Evolutionary conservation across 495 filamentous ascomycete genomes (phyloP).

Genomic region (Neurospora sp.): DNA sequence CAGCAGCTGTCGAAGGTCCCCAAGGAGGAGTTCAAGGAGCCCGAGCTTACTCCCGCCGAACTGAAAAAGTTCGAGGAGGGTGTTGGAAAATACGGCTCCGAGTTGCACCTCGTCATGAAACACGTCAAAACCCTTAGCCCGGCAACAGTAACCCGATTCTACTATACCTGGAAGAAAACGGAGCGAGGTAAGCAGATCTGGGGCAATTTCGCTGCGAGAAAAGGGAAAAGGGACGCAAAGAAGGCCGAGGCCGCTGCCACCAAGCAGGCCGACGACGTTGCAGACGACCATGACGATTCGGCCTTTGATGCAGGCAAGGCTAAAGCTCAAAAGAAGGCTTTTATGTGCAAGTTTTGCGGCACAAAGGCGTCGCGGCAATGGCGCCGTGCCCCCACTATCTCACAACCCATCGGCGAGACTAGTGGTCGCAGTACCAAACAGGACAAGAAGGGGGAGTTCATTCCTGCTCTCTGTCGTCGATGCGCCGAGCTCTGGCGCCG

Average conservation of each 20-base stretch:
- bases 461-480: slow-evolving; percentile 77
- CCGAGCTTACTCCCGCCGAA: slow-evolving; percentile 67
- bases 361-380: slow-evolving; percentile 77
- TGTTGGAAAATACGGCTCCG: slow-evolving; percentile 83
- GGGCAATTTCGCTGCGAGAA: slow-evolving; percentile 77
- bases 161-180: slow-evolving; percentile 98
- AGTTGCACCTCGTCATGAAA: slow-evolving; percentile 71
- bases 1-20: slow-evolving; percentile 55
- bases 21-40: slow-evolving; percentile 74
- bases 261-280: slow-evolving; percentile 82
- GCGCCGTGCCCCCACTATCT: slow-evolving; percentile 78
- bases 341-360: slow-evolving; percentile 90
- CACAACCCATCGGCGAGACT: slow-evolving; percentile 59
- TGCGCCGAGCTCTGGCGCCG: slow-evolving; percentile 90
- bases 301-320: slow-evolving; percentile 93
- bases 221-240: slow-evolving; percentile 74
- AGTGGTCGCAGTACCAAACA: slow-evolving; percentile 48
- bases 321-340: slow-evolving; percentile 60
- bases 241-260: slow-evolving; percentile 53
- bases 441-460: slow-evolving; percentile 67
- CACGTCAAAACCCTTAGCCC: slow-evolving; percentile 75
- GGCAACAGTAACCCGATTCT: slow-evolving; percentile 76
- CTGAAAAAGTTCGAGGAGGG: slow-evolving; percentile 86
- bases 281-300: slow-evolving; percentile 89
- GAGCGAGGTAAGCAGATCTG: slow-evolving; percentile 76